Conservation (phyloP, 2,329 filamentous ascomycete genomes). For the Calonectria naviculata region DNA sequence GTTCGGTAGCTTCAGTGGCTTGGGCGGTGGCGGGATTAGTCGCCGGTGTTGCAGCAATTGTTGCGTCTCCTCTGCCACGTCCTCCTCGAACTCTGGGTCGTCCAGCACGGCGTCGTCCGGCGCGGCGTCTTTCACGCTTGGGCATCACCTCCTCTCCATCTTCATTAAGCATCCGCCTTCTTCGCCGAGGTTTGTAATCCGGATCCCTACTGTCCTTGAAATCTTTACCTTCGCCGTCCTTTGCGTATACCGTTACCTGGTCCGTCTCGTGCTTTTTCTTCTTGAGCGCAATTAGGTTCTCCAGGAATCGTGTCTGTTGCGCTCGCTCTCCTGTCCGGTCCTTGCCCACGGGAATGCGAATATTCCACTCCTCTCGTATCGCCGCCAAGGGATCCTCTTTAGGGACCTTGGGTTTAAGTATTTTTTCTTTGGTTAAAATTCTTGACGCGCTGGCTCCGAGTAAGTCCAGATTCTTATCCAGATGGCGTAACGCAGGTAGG, state of each 20-base stretch:
- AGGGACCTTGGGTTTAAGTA: slow-evolving; percentile 60
- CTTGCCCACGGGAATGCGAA: slow-evolving; percentile 57
- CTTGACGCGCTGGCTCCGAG: slow-evolving; percentile 77
- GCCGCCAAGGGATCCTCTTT: slow-evolving; percentile 48
- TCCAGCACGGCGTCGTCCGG: slow-evolving; percentile 31
- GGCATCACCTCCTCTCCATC: slow-evolving; percentile 39
- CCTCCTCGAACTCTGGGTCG: slow-evolving; percentile 34
- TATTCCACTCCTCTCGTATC: slow-evolving; percentile 55
- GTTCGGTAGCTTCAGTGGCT: slow-evolving; percentile 19
- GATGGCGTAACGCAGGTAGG: slow-evolving; percentile 61
- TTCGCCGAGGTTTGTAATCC: slow-evolving; percentile 50
- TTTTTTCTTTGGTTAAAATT: slow-evolving; percentile 74
- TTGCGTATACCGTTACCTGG: slow-evolving; percentile 70
- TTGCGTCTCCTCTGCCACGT: slow-evolving; percentile 25
- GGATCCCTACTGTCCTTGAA: slow-evolving; percentile 55
- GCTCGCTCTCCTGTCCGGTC: slow-evolving; percentile 60
- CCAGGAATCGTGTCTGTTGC: slow-evolving; percentile 68
- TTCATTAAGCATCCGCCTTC: slow-evolving; percentile 39
- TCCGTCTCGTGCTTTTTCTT: slow-evolving; percentile 72
- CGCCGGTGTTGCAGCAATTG: not conserved
- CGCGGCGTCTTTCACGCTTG: slow-evolving; percentile 29
- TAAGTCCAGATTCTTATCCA: slow-evolving; percentile 73
- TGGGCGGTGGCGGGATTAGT: slow-evolving; percentile 7
- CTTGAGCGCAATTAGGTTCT: slow-evolving; percentile 74
- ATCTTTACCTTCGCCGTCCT: slow-evolving; percentile 54